These are phyloP conservation scores for Schoenoplectus tabernaemontani DNA, from an alignment of 202 grass and related monocot genomes.

Conservation along the genomic window DNA sequence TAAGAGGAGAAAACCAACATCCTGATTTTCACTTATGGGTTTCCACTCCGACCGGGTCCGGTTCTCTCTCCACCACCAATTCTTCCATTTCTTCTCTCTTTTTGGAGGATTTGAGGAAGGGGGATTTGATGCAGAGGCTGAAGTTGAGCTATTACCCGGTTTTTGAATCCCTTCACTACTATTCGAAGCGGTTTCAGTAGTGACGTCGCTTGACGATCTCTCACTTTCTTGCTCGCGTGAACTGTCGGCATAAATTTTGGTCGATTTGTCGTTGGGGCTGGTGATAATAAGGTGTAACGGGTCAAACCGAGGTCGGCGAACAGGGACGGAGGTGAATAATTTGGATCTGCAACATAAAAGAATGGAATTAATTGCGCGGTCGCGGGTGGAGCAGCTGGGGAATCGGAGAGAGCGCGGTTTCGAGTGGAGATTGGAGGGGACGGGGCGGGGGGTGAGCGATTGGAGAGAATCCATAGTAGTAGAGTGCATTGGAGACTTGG, in stretches of 20 bases:
- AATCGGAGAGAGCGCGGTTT: slow-evolving; percentile 31
- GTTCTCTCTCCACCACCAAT: slow-evolving; percentile 34
- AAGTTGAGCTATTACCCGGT: slow-evolving; percentile 25
- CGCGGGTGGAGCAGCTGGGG: slow-evolving; percentile 18
- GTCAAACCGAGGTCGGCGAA: slow-evolving; percentile 29
- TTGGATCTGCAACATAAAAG: neutral
- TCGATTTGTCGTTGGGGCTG: slow-evolving; percentile 26
- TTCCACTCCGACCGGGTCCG: slow-evolving; percentile 77
- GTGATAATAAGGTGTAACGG: slow-evolving; percentile 26
- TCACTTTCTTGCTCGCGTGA: slow-evolving; percentile 36
- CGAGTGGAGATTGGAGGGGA: slow-evolving; percentile 30
- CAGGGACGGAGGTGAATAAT: slow-evolving; percentile 29
- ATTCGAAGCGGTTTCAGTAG: slow-evolving; percentile 31
- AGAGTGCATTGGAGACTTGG: slow-evolving; percentile 29
- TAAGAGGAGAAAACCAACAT: slow-evolving; percentile 80
- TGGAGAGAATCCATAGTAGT: slow-evolving; percentile 45
- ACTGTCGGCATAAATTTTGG: slow-evolving; percentile 48
- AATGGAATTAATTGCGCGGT: slow-evolving; percentile 10
- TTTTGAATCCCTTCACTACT: slow-evolving; percentile 23
- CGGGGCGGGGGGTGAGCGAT: slow-evolving; percentile 35
- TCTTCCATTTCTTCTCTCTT: slow-evolving; percentile 67
- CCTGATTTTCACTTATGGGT: slow-evolving; percentile 75
- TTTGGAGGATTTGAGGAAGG: slow-evolving; percentile 38
- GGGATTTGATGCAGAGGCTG: slow-evolving; percentile 31
- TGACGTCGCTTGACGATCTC: slow-evolving; percentile 21